Percentiles rank a stretch among this genome's conserved stretches.
phyloP scores from a whole-genome alignment of 1,139 yeast species.

The Candida sanyaensis region DNA sequence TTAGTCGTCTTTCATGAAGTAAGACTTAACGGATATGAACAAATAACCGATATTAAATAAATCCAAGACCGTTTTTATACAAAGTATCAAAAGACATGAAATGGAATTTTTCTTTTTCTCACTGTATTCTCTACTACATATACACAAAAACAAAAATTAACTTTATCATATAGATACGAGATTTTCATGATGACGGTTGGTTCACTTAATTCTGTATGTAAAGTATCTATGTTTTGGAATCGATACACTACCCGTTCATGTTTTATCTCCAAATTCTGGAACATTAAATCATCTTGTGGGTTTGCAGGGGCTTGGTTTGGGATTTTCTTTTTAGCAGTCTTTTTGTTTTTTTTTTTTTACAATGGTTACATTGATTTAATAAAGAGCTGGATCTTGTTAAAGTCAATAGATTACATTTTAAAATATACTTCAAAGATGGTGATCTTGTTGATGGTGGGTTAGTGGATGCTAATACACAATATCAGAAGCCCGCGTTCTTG shows the following conservation, averaged over 20 bases:
- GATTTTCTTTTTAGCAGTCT: conserved; percentile 54
- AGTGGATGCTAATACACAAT: not conserved
- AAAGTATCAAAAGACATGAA: no score
- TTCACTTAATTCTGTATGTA: conserved; percentile 19
- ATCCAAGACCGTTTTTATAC: no score
- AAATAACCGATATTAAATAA: no score
- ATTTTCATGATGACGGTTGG: not conserved
- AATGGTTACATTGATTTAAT: conserved; percentile 56
- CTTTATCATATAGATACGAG: not conserved
- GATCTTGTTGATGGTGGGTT: conserved; percentile 5
- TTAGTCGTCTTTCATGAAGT: no score
- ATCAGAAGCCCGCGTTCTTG: conserved; percentile 23
- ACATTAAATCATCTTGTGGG: conserved; percentile 55
- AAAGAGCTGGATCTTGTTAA: conserved; percentile 50
- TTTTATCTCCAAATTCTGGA: conserved; percentile 67
- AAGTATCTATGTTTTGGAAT: conserved; percentile 45
- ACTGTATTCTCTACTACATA: no score
- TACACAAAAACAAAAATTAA: no score
- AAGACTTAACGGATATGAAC: no score
- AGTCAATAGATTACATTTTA: conserved; percentile 5
- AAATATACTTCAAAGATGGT: conserved; percentile 1
- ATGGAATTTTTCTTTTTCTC: no score
- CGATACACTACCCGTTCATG: conserved; percentile 61
- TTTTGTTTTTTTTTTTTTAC: conserved; percentile 50
- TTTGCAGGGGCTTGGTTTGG: conserved; percentile 77